Evolutionary conservation across 1,284 basidiomycete genomes (phyloP), one percentile per base, ranked within the genome.

Genomic region (Apiotrichum brassicae): DNA sequence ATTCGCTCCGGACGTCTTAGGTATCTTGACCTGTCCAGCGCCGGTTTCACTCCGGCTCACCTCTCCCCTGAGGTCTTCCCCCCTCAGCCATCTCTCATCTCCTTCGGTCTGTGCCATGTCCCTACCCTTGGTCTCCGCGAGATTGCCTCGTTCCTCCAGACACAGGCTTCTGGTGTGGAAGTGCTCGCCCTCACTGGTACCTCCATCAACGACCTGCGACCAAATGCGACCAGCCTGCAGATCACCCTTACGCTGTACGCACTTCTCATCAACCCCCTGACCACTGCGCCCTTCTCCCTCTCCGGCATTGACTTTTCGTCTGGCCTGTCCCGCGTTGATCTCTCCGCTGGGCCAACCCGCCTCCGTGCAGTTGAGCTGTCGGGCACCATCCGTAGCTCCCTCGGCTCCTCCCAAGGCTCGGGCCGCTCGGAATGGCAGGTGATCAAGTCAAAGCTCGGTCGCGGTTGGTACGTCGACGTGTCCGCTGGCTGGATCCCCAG

Each of bases 391-490:
- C 78, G 97, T 6, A 77, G 80, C n/a, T 59, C 61, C 9, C 63
- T 75, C 25, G 43, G 39, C 18, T 39, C 48, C 1, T 62, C 60
- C 11, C 63, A 80, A 1, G 91, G 91, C 4, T 51, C 54, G 6
- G 68, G 65, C 8, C 63, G 59, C 28, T 75, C 83, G 1, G 72
- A 74, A 33, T 98, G 94, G 94, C 81, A 85, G 51, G 86, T 89
- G 51, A 79, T 97, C 33, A 79, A 82, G 59, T 92, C 88, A 63
- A 93, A 95, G 65, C 94, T 94, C 3, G 84, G 91, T 0, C 76
- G 94, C 36, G 93, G 91, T 2, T 98, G 94, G 92, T 95, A 93
- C 63, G 89, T 94, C 48, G 88, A 95, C 68, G 81, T 83, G 0
- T 86, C 86, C 14, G 84, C 83, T 44, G 87, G 86, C 3, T 94